Percentiles rank a stretch among this genome's conserved stretches.
phyloP scores from a whole-genome alignment of 495 filamentous ascomycete species.

The Neurospora sp. region DNA sequence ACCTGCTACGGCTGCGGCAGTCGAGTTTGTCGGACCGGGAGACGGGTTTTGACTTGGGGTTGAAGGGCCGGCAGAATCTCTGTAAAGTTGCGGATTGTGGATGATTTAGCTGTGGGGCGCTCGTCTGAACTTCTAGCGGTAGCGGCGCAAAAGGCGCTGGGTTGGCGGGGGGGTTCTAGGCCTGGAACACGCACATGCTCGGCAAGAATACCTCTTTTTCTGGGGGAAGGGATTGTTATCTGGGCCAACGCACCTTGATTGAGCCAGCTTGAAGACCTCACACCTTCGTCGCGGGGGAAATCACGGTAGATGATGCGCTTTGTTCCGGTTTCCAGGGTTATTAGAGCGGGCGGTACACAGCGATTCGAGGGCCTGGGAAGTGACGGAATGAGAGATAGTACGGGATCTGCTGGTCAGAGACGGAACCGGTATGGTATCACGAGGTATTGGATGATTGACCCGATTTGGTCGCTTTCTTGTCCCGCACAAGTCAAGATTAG shows the following conservation, averaged over 20 bases:
- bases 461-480: neutral
- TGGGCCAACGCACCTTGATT: neutral
- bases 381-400: neutral
- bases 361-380: neutral
- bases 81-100: neutral
- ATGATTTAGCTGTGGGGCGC: slow-evolving; percentile 1
- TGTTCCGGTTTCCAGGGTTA: neutral
- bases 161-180: neutral
- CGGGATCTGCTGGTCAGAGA: neutral
- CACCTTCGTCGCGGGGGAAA: neutral
- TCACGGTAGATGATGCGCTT: neutral
- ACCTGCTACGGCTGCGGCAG: neutral
- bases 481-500: neutral
- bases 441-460: neutral
- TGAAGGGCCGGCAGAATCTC: neutral
- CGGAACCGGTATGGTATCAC: neutral
- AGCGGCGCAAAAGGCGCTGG: neutral
- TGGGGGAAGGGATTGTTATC: neutral
- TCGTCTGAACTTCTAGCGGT: neutral
- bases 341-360: neutral
- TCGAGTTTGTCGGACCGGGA: neutral
- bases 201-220: neutral
- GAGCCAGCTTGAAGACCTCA: neutral
- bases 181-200: neutral
- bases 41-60: neutral